These are phyloP conservation scores for Chloranthus sessilifolius DNA, from an alignment of 164 flowering plant genomes.

Conservation along the genomic window DNA sequence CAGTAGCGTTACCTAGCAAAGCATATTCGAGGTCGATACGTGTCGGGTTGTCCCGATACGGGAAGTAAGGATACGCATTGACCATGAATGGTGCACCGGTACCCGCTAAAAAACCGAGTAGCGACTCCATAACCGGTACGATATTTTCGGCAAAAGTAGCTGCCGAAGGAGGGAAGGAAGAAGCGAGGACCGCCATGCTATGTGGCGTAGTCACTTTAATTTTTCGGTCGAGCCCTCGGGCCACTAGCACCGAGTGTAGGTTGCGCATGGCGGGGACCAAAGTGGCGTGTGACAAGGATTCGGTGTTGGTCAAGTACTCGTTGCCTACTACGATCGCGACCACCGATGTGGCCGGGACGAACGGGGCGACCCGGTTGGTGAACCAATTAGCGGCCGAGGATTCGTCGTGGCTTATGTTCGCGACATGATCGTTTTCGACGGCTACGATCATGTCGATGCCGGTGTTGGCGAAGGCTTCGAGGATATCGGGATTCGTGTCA, in stretches of 20 bases:
- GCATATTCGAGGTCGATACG: conserved; percentile 41
- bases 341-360: conserved; percentile 57
- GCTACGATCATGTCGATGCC: conserved; percentile 58
- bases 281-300: conserved; percentile 15
- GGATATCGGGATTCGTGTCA: conserved; percentile 64
- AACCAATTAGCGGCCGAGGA: conserved; percentile 53
- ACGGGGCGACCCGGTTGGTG: conserved; percentile 40
- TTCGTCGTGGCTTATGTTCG: conserved; percentile 28
- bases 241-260: conserved; percentile 31
- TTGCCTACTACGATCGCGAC: conserved; percentile 54
- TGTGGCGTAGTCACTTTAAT: conserved; percentile 62
- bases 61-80: conserved; percentile 71
- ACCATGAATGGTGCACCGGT: conserved; percentile 60
- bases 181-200: conserved; percentile 50
- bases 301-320: conserved; percentile 38
- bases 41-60: conserved; percentile 47
- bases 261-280: conserved; percentile 57
- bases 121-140: conserved; percentile 28
- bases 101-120: conserved; percentile 38
- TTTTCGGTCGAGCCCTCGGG: conserved; percentile 42
- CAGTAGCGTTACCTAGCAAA: conserved; percentile 33
- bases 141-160: conserved; percentile 35
- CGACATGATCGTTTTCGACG: conserved; percentile 42
- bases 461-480: conserved; percentile 65
- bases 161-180: conserved; percentile 63